phyloP scores from a whole-genome alignment of 768 basidiomycete genomes.

The Amanita subjunquillea region DNA sequence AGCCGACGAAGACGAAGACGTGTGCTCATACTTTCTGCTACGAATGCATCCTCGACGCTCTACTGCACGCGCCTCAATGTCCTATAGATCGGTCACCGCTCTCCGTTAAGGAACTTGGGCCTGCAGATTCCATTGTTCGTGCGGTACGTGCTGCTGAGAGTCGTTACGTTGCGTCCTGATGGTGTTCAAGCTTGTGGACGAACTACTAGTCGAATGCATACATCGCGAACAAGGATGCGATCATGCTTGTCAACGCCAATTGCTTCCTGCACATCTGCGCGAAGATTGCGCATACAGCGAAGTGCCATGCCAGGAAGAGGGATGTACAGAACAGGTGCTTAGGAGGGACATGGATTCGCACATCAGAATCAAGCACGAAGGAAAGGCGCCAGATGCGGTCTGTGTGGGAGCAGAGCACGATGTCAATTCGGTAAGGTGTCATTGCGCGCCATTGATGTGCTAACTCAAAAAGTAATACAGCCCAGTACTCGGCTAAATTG shows the following conservation, averaged over 20 bases:
- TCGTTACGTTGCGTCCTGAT: not conserved
- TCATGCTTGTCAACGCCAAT: slow-evolving; percentile 56
- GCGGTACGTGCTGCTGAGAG: slow-evolving; percentile 36
- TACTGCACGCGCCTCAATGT: slow-evolving; percentile 60
- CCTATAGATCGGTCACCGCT: slow-evolving; percentile 77
- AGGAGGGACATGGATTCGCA: slow-evolving; percentile 32
- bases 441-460: not conserved
- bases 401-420: not conserved
- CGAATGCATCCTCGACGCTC: slow-evolving; percentile 68
- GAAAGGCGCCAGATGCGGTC: not conserved
- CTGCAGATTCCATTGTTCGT: slow-evolving; percentile 68
- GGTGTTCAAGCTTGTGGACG: slow-evolving; percentile 63
- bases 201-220: slow-evolving; percentile 66
- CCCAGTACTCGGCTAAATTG: not conserved
- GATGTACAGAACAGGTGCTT: slow-evolving; percentile 32
- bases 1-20: slow-evolving; percentile 63
- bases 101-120: slow-evolving; percentile 40
- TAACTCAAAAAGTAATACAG: not conserved
- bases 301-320: slow-evolving; percentile 36
- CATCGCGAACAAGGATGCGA: slow-evolving; percentile 49
- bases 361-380: slow-evolving; percentile 11
- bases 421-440: not conserved
- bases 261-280: slow-evolving; percentile 50
- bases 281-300: slow-evolving; percentile 50
- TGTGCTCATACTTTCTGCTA: slow-evolving; percentile 83